Conservation (phyloP, 345 rosid genomes). For the Carallia pectinifolia region DNA sequence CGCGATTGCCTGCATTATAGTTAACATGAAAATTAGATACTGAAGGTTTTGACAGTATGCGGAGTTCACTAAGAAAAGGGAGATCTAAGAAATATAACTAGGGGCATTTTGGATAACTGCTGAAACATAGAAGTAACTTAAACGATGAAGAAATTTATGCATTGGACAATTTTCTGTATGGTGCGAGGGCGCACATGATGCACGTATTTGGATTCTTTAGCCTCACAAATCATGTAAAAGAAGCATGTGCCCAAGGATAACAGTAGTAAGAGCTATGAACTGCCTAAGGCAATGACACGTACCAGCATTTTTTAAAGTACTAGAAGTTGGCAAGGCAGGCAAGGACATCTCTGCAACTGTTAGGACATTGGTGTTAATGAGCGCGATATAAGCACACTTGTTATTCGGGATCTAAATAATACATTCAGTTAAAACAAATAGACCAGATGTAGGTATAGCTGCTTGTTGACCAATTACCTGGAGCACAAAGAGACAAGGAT, state of each 20-base stretch:
- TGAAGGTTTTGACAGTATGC: no score
- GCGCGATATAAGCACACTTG: neutral
- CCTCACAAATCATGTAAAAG: no score
- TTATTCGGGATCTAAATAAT: no score
- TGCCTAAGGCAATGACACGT: slow-evolving; percentile 11
- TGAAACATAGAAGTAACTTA: no score
- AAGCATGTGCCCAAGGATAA: neutral
- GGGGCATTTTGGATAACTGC: no score
- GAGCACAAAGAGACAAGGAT: slow-evolving; percentile 88
- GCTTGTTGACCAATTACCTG: slow-evolving; percentile 46
- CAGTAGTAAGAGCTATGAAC: neutral
- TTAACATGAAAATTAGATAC: neutral
- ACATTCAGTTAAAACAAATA: no score
- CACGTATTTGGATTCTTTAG: neutral
- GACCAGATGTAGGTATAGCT: neutral
- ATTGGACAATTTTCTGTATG: no score
- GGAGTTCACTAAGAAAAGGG: neutral
- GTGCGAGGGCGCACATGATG: neutral
- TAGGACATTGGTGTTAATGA: slow-evolving; percentile 2
- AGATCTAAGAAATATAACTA: no score
- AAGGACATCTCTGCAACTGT: slow-evolving; percentile 83
- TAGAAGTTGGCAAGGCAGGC: slow-evolving; percentile 90
- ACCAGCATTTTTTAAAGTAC: slow-evolving; percentile 73
- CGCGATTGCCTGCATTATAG: slow-evolving; percentile 55
- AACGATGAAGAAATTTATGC: no score